phyloP scores from a whole-genome alignment of 192 early-diverging fungal species.

The Glomus cerebriforme region DNA sequence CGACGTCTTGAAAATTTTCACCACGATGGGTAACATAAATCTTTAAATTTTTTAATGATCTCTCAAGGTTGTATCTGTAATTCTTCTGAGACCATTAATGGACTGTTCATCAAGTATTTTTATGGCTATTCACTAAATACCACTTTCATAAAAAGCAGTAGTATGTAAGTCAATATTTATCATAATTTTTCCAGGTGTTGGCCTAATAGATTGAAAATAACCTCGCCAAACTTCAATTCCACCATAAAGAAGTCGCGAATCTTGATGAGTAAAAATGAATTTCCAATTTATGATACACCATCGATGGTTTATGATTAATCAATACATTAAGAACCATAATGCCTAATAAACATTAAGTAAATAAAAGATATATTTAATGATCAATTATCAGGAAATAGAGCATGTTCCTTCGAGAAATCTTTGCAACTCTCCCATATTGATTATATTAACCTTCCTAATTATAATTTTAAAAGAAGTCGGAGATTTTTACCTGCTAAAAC shows the following conservation, averaged over 20 bases:
- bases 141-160: constrained; percentile 66
- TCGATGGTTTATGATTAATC: constrained; percentile 76
- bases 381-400: too few species aligned
- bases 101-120: constrained; percentile 62
- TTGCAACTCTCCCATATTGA: constrained; percentile 64
- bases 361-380: neutral
- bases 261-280: constrained; percentile 85
- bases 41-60: constrained; percentile 55
- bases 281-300: constrained; percentile 74
- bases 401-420: constrained; percentile 52
- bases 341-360: constrained; percentile 16
- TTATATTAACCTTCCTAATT: constrained; percentile 63
- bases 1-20: constrained; percentile 57
- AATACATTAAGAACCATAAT: constrained; percentile 78
- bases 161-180: constrained; percentile 75
- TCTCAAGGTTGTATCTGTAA: too few species aligned
- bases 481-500: constrained; percentile 37
- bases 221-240: constrained; percentile 93
- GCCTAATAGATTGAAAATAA: constrained; percentile 85
- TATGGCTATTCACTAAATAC: constrained; percentile 71
- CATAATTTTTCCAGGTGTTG: constrained; percentile 50
- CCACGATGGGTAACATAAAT: constrained; percentile 63
- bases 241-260: constrained; percentile 51
- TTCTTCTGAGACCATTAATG: constrained; percentile 46
- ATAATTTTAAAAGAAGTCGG: constrained; percentile 63